These are phyloP conservation scores for Lotmaria passim DNA, from an alignment of 208 protist species.

Conservation along the genomic window DNA sequence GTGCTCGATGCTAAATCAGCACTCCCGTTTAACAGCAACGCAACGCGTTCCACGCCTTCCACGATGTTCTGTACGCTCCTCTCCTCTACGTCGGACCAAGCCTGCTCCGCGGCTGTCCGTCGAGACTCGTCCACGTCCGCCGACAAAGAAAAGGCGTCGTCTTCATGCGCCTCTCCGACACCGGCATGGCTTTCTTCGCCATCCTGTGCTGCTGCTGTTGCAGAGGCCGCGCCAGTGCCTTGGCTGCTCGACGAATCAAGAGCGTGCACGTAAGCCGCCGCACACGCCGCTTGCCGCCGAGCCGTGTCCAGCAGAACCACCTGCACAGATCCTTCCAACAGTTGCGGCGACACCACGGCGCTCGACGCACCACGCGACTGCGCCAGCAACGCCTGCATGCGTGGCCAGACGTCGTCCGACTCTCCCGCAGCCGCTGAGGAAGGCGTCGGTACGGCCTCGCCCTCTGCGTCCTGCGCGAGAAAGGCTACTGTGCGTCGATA, in stretches of 20 bases:
- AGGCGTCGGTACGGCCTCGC: neutral
- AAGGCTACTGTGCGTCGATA: conserved; percentile 7
- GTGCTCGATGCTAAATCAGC: neutral
- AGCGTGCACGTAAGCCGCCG: conserved; percentile 19
- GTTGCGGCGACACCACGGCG: no score
- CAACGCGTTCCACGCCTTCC: neutral
- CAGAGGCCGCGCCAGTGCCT: neutral
- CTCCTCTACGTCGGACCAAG: conserved; percentile 11
- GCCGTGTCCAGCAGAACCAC: conserved; percentile 14
- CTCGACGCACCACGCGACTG: neutral
- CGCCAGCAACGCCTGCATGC: neutral
- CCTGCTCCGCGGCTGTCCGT: conserved; percentile 7
- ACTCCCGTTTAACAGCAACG: neutral
- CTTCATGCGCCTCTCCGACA: neutral
- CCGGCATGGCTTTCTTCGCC: neutral
- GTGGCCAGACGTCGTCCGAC: neutral
- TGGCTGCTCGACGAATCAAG: no score
- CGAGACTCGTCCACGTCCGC: conserved; percentile 4
- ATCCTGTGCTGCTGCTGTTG: no score
- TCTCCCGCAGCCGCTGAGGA: neutral
- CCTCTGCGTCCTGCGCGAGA: neutral
- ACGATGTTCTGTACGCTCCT: neutral
- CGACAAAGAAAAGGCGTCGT: neutral
- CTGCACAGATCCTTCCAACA: conserved; percentile 17
- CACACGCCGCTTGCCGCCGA: conserved; percentile 8